phyloP scores from a whole-genome alignment of 2,329 filamentous ascomycete species.

The Gaeumannomyces tritici region DNA sequence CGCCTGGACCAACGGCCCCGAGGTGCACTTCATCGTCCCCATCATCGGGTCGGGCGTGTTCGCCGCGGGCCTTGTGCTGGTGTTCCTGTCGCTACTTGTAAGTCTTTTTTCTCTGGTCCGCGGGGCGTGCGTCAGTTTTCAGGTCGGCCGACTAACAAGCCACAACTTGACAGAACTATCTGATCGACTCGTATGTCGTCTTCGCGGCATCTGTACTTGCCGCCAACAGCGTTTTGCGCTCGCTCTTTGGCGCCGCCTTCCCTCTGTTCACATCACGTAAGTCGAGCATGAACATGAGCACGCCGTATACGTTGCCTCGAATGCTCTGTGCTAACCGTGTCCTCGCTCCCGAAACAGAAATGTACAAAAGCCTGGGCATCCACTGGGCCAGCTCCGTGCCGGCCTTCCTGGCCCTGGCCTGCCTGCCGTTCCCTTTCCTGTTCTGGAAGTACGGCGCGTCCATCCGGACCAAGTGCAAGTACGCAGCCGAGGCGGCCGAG shows the following conservation, averaged over 20 bases:
- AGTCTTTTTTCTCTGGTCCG: neutral
- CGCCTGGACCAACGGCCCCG: slow-evolving; percentile 52
- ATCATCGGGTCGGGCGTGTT: slow-evolving; percentile 28
- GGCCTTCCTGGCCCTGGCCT: slow-evolving; percentile 62
- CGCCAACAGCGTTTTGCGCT: slow-evolving; percentile 62
- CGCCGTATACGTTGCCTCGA: too few species aligned
- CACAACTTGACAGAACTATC: slow-evolving; percentile 37
- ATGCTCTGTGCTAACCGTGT: neutral
- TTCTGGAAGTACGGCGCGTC: slow-evolving; percentile 62
- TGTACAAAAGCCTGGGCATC: slow-evolving; percentile 52
- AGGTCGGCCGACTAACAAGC: neutral
- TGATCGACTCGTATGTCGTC: slow-evolving; percentile 63
- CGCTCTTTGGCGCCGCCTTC: slow-evolving; percentile 62
- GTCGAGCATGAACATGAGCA: too few species aligned
- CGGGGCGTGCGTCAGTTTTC: neutral
- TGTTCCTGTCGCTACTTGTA: slow-evolving; percentile 51
- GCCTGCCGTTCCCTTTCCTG: slow-evolving; percentile 65
- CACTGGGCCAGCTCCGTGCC: slow-evolving; percentile 70
- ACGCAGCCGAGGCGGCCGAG: slow-evolving; percentile 54
- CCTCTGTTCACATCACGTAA: slow-evolving; percentile 55
- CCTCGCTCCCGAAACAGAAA: slow-evolving; percentile 16
- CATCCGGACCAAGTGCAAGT: slow-evolving; percentile 62
- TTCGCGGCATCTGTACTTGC: slow-evolving; percentile 69
- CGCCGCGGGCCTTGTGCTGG: slow-evolving; percentile 40
- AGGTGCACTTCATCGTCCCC: slow-evolving; percentile 22